Base-by-base conservation (phyloP, 2,329 filamentous ascomycete genomes). In the Hawksworthiomyces lignivorus region DNA sequence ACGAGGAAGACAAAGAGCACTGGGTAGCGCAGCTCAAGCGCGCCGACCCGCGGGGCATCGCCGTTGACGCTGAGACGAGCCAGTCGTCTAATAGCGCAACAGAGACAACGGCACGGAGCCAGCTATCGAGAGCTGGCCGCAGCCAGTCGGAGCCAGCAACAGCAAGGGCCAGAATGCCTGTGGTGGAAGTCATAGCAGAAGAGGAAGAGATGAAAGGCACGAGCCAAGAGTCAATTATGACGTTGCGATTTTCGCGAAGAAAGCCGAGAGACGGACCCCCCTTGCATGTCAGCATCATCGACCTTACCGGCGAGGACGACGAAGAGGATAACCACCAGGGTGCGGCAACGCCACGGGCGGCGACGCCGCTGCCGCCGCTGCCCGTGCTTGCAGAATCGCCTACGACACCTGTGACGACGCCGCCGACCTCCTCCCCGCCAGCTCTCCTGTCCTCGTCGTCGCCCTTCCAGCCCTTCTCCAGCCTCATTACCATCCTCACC, bases 11-110 rank as follows among this genome's bases (percentile, higher is more conserved):
- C n/a, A 24, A 22, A 1, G 28, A 21, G 1, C 56, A 67, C 9
- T 86, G 82, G 80, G 69, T 79, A 20, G 67, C 69, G 8, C 73
- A 68, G 36, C 58, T 87, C n/a, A 73, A 82, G 48, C 57, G 62
- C 19, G 68, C 73, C 0, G 72, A 80, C 49, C 67, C 70, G 3
- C 56, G 62, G 9, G 64, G 64, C 7, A 51, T 62, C 5, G 54
- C 62, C 1, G 56, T 67, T 15, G 69, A 75, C 44, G 57, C 62
- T 35, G 72, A 77, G 48, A 57, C 62, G 27, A 72, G 66, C 1
- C 56, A 58, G 30, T 62, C 63, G 1, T 54, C 57, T 24, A 2
- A 32, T 36, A 9, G 45, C 15, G 22, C 41, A 38, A 32, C 37
- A 38, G 52, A 55, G n/a, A 27, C 22, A 17, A 39, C 36, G 3